Evolutionary conservation across 1,139 yeast genomes (phyloP).

Genomic region (Blastobotrys serpentis): DNA sequence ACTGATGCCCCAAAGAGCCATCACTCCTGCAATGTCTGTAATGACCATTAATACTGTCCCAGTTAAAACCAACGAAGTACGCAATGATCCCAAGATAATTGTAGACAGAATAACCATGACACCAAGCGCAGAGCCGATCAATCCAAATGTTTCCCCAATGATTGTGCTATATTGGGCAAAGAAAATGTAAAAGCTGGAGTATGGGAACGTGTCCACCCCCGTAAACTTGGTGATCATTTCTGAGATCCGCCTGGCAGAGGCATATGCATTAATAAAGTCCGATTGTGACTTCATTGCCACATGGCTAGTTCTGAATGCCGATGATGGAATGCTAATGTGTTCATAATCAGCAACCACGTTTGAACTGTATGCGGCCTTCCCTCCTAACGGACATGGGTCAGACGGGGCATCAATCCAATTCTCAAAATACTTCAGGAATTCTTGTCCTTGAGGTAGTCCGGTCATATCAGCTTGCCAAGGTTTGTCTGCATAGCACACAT

Average conservation of each 20-base stretch:
- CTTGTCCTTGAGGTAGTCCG: conserved; percentile 76
- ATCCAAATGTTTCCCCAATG: conserved; percentile 52
- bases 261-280: conserved; percentile 80
- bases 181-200: conserved; percentile 87
- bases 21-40: conserved; percentile 72
- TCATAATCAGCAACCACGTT: conserved; percentile 52
- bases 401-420: conserved; percentile 85
- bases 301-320: conserved; percentile 80
- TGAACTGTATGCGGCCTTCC: conserved; percentile 83
- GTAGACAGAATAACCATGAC: conserved; percentile 57
- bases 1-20: conserved; percentile 73
- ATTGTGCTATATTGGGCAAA: conserved; percentile 84
- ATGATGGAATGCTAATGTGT: conserved; percentile 47
- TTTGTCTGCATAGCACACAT: conserved; percentile 61
- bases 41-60: conserved; percentile 63
- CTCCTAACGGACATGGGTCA: conserved; percentile 93
- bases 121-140: conserved; percentile 56
- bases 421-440: conserved; percentile 68
- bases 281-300: conserved; percentile 73
- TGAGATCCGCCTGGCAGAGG: conserved; percentile 68
- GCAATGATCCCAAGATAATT: conserved; percentile 63
- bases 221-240: conserved; percentile 50
- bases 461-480: conserved; percentile 68
- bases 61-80: conserved; percentile 57
- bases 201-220: conserved; percentile 72